Percentiles rank a stretch among this genome's conserved stretches.
These are phyloP conservation scores for Schoenoplectus tabernaemontani DNA, from an alignment of 202 grass and related monocot species.

Conservation along the genomic window DNA sequence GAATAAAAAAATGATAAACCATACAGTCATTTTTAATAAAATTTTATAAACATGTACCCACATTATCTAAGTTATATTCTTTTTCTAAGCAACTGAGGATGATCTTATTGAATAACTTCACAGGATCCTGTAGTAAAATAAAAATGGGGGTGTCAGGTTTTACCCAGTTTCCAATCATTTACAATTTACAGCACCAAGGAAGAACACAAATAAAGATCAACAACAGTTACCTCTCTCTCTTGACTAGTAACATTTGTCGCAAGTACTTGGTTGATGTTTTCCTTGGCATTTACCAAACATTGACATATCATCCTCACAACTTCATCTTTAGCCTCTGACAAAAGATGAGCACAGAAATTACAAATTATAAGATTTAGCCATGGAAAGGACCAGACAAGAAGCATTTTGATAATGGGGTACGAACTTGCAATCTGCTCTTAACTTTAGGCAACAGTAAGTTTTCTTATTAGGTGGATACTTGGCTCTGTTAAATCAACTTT, in stretches of 20 bases:
- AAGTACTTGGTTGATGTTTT: slow-evolving; percentile 44
- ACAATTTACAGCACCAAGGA: background rate
- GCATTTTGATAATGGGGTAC: background rate
- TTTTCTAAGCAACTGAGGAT: slow-evolving; percentile 49
- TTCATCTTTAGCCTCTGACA: slow-evolving; percentile 52
- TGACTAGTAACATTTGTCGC: slow-evolving; percentile 32
- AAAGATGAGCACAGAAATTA: background rate
- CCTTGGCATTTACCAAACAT: slow-evolving; percentile 53
- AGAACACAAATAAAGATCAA: background rate
- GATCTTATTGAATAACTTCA: slow-evolving; percentile 43
- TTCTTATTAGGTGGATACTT: background rate
- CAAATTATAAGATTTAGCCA: background rate
- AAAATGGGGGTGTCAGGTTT: background rate
- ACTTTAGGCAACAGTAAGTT: background rate
- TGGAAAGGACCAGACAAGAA: background rate
- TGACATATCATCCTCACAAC: slow-evolving; percentile 54
- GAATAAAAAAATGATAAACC: slow-evolving; percentile 14
- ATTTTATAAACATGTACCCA: slow-evolving; percentile 13
- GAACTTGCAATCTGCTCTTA: background rate
- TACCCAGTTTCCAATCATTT: background rate
- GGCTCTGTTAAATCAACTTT: background rate
- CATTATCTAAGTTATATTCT: slow-evolving; percentile 37
- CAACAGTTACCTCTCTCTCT: slow-evolving; percentile 24
- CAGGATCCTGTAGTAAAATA: slow-evolving; percentile 43
- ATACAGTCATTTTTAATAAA: background rate